Evolutionary conservation across 176 grass and related monocot species (phyloP), one percentile per base, ranked within the genome.

Genomic region (Cymbopogon citratus): DNA sequence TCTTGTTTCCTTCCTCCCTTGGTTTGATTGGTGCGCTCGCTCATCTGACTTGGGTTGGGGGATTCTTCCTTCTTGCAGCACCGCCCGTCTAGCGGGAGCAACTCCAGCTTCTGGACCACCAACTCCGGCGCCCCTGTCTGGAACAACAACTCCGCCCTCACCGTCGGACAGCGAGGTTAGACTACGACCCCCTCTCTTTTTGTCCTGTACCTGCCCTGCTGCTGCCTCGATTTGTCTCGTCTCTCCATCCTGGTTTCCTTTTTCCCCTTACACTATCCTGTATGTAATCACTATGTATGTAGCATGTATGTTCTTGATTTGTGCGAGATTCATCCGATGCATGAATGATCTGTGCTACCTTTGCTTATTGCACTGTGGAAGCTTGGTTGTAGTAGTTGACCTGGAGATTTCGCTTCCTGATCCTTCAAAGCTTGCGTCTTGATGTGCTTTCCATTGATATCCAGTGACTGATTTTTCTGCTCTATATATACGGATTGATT

Each of bases 91-190:
- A 97, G 89, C 73, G 80, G 45, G 27, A 76, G 69, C 82, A 97
- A 81, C 75, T 75, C 91, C 14, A 66, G 36, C 52, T 81, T 89
- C 82, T 97, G 89, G 91, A 91, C 94, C 46, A 93, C 94, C 69
- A 97, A 97, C 80, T 93, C 87, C 29, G 94, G 94, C 76, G 85
- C 87, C 5, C 89, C 91, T 0, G 62, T 97, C 54, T 97, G 89
- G 94, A 97, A 93, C 84, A 97, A 93, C 87, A 97, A 97, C 83
- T 87, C 79, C 24, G 74, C 94, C 0, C 73, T 97, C 21, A 97
- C 94, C 43, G 91, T 97, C 62, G 91, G 94, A 15, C 40, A 60
- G 26, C 74, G 91, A 93, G 93, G 90, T 96, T 69, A 12, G 54
- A 33, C 31, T 3, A 33, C 31, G 31, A 33, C 31, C 31, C 31